Conservation (phyloP, 148 eudicot genomes). For the Rhododendron vialii region DNA sequence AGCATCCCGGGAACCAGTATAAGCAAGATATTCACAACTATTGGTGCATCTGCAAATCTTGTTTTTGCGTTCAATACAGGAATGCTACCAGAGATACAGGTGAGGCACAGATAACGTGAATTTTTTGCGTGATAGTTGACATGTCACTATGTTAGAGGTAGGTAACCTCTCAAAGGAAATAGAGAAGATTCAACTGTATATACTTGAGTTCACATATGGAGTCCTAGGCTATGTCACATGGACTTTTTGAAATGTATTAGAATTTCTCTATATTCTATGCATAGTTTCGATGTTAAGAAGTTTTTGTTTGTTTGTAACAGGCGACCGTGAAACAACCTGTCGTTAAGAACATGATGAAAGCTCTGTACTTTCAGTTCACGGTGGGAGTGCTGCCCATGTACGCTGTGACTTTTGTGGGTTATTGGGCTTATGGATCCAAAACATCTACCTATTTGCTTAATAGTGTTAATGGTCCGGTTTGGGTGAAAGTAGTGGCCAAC, state of each 20-base stretch:
- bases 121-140: not conserved
- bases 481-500: slow-evolving; percentile 75
- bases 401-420: slow-evolving; percentile 70
- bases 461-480: slow-evolving; percentile 63
- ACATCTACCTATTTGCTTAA: slow-evolving; percentile 65
- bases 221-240: not conserved
- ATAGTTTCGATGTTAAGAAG: not conserved
- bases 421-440: slow-evolving; percentile 87
- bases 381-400: slow-evolving; percentile 76
- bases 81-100: slow-evolving; percentile 99
- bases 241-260: not conserved
- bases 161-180: not conserved
- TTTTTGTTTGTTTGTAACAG: slow-evolving; percentile 29
- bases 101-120: slow-evolving; percentile 10
- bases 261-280: not conserved
- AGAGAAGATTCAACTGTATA: not conserved
- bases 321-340: slow-evolving; percentile 87
- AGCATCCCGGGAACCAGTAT: slow-evolving; percentile 38
- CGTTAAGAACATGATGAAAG: slow-evolving; percentile 91
- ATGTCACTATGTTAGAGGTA: not conserved
- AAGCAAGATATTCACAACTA: slow-evolving; percentile 59
- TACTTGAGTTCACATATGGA: not conserved
- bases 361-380: slow-evolving; percentile 84
- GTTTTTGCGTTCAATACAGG: slow-evolving; percentile 92
- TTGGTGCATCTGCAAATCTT: slow-evolving; percentile 86